Percentiles rank a stretch among this genome's conserved stretches.
Conservation (phyloP, 2,329 filamentous ascomycete genomes). For the Talaromyces marneffei region DNA sequence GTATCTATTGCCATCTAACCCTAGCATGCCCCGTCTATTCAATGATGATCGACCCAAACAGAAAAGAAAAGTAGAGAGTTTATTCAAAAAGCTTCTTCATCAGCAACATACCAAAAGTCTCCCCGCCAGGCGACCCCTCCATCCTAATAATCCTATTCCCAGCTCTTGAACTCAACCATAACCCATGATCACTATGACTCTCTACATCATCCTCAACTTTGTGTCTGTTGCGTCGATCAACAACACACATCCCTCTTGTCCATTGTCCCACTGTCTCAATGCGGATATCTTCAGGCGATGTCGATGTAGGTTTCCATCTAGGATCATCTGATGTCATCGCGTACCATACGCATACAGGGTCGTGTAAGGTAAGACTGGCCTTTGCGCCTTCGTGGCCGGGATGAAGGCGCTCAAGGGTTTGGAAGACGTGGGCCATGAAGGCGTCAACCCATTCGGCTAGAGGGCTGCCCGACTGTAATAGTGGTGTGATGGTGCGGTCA, state of each 20-base stretch:
- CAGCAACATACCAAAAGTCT: slow-evolving; percentile 13
- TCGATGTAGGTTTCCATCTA: slow-evolving; percentile 41
- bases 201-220: slow-evolving; percentile 46
- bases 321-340: slow-evolving; percentile 51
- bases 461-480: slow-evolving; percentile 60
- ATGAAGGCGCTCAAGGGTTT: slow-evolving; percentile 60
- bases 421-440: slow-evolving; percentile 66
- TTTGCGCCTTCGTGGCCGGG: slow-evolving; percentile 46
- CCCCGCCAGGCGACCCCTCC: slow-evolving; percentile 45
- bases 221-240: slow-evolving; percentile 61
- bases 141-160: slow-evolving; percentile 79
- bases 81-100: slow-evolving; percentile 16
- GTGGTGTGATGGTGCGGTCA: slow-evolving; percentile 48
- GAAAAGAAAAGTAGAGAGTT: neutral
- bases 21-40: neutral
- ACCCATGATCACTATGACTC: slow-evolving; percentile 63
- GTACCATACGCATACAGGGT: slow-evolving; percentile 76
- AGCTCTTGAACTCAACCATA: slow-evolving; percentile 67
- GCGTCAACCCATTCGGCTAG: slow-evolving; percentile 67
- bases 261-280: slow-evolving; percentile 89
- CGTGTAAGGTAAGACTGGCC: slow-evolving; percentile 63
- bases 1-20: neutral
- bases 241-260: slow-evolving; percentile 85
- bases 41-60: neutral
- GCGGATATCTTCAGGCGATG: slow-evolving; percentile 70